A percentile compares a stretch with the other conserved stretches of the same genome.
Conservation (phyloP, 2,329 filamentous ascomycete genomes). For the Fusarium multiceps region DNA sequence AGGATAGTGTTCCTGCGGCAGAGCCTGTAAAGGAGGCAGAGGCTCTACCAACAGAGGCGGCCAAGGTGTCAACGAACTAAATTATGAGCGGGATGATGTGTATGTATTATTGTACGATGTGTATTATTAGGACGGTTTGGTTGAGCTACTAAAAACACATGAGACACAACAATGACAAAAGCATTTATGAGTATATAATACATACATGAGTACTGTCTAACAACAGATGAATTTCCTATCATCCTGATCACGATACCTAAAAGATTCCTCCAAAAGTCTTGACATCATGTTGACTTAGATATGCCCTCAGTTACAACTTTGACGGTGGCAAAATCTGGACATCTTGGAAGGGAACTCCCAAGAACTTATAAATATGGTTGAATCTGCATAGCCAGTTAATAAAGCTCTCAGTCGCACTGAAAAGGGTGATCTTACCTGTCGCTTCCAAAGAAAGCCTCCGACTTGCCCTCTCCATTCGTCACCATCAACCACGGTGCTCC, state of each 20-base stretch:
- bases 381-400: constrained; percentile 59
- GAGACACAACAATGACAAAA: not conserved
- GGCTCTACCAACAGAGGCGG: constrained; percentile 12
- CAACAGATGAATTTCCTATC: not conserved
- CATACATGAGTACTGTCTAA: not conserved
- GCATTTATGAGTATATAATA: not conserved
- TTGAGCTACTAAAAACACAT: not conserved
- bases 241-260: not conserved
- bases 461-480: constrained; percentile 64
- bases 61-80: constrained; percentile 42
- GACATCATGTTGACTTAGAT: not conserved
- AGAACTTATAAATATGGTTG: constrained; percentile 74
- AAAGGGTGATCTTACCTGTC: constrained; percentile 61
- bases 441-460: constrained; percentile 81
- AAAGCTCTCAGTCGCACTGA: rapidly evolving
- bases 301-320: constrained; percentile 49
- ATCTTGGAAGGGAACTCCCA: constrained; percentile 70
- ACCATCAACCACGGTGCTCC: constrained; percentile 83
- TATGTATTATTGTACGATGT: constrained; percentile 38
- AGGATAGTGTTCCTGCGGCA: constrained; percentile 21
- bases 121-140: constrained; percentile 7
- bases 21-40: constrained; percentile 37
- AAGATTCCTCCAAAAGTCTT: not conserved
- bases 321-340: constrained; percentile 54
- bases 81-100: constrained; percentile 16